These are phyloP conservation scores for Calocera cornea DNA, from an alignment of 768 basidiomycete genomes.

Conservation along the genomic window DNA sequence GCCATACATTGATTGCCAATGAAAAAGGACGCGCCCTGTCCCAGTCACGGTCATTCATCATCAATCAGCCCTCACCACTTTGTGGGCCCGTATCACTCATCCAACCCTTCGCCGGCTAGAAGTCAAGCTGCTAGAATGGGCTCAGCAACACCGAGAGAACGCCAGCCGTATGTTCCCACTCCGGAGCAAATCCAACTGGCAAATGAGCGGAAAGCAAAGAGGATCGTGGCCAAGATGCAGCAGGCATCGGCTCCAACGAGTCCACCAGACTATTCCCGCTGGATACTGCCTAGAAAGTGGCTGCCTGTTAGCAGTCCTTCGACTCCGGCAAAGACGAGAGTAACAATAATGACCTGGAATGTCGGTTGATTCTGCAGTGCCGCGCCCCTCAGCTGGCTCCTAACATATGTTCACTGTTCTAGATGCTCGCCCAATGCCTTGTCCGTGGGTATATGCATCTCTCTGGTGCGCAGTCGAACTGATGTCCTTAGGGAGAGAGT, in stretches of 20 bases:
- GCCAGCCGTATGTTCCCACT: neutral
- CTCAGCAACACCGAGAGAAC: neutral
- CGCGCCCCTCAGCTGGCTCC: neutral
- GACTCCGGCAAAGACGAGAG: slow-evolving; percentile 3
- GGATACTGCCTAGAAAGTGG: neutral
- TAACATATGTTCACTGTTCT: neutral
- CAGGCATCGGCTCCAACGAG: neutral
- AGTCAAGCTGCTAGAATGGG: no score
- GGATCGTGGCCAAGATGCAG: neutral
- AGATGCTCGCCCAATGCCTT: neutral
- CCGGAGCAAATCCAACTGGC: neutral
- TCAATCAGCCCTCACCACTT: no score
- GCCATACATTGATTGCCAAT: neutral
- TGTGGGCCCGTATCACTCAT: neutral
- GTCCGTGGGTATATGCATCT: neutral
- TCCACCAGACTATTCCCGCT: neutral
- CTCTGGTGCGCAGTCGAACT: neutral
- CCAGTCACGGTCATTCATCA: neutral
- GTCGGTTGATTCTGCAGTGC: slow-evolving; percentile 52
- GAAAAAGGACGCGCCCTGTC: neutral
- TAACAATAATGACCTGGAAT: slow-evolving; percentile 72
- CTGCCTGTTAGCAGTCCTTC: neutral
- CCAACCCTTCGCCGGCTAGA: no score
- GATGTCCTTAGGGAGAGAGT: slow-evolving; percentile 39
- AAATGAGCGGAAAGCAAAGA: neutral